Conservation (phyloP, 78 protist genomes). For the Tieghemostelium lacteum region DNA sequence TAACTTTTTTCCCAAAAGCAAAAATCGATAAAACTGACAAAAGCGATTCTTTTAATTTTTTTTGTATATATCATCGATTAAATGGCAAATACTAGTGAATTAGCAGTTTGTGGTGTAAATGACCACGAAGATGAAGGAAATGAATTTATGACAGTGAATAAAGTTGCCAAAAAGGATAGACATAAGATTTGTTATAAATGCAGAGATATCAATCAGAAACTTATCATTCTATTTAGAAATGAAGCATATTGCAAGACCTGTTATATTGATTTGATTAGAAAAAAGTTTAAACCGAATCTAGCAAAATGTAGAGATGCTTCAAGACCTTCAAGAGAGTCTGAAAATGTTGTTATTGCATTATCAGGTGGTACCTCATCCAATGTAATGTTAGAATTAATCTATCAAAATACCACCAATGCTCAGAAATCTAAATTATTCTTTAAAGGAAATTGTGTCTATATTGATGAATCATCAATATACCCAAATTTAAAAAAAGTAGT, state of each 20-base stretch:
- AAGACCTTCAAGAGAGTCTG: slow-evolving; percentile 8
- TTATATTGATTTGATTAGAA: slow-evolving; percentile 24
- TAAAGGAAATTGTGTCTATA: slow-evolving; percentile 21
- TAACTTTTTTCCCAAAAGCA: no score
- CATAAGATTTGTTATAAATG: neutral
- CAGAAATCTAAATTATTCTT: slow-evolving; percentile 45
- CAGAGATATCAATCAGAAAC: neutral
- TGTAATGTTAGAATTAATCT: slow-evolving; percentile 23
- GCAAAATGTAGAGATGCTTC: slow-evolving; percentile 24
- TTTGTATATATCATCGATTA: no score
- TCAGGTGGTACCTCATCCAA: slow-evolving; percentile 68
- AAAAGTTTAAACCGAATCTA: slow-evolving; percentile 62
- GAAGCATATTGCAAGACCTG: slow-evolving; percentile 41
- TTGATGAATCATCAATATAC: slow-evolving; percentile 5
- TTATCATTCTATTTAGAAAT: slow-evolving; percentile 13
- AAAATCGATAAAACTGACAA: no score
- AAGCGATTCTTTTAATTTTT: no score
- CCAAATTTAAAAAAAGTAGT: neutral
- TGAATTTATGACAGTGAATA: no score
- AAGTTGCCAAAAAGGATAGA: no score
- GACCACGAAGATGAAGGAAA: no score
- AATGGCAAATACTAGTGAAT: no score
- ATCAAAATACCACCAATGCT: slow-evolving; percentile 13
- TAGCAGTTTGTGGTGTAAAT: no score
- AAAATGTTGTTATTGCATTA: slow-evolving; percentile 22